These are phyloP conservation scores for Leptographium procerum DNA, from an alignment of 2,329 filamentous ascomycete genomes.

Conservation along the genomic window DNA sequence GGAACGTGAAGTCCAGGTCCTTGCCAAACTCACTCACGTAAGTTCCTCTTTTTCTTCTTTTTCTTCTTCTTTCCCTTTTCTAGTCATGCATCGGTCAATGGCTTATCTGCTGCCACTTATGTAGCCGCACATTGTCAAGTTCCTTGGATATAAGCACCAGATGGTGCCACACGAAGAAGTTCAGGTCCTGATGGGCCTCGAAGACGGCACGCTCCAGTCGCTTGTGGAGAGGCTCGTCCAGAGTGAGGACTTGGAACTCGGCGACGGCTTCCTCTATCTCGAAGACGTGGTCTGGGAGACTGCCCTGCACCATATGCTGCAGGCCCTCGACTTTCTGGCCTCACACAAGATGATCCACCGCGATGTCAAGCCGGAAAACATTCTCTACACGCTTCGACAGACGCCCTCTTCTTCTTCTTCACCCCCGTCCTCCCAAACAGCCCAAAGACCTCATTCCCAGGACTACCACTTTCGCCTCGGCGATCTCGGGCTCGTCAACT, in stretches of 20 bases:
- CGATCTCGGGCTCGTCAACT: conserved; percentile 3
- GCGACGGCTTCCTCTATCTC: background rate
- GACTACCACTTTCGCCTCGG: background rate
- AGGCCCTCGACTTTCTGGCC: conserved; percentile 4
- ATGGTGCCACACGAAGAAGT: background rate
- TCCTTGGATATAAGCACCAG: background rate
- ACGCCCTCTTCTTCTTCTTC: too few species aligned
- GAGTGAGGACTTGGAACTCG: background rate
- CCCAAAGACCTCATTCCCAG: too few species aligned
- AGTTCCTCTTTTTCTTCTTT: background rate
- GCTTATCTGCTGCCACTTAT: background rate
- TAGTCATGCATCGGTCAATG: background rate
- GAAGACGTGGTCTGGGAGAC: background rate
- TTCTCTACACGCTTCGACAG: background rate
- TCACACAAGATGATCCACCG: background rate
- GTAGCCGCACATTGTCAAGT: background rate
- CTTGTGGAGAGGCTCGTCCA: background rate
- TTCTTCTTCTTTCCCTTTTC: background rate
- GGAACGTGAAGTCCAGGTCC: background rate
- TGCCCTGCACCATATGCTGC: background rate
- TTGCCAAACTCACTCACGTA: background rate
- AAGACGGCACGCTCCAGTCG: background rate
- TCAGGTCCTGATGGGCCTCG: background rate
- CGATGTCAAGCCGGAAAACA: background rate
- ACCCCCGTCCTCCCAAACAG: too few species aligned